These are phyloP conservation scores for Tubosaeta sp. DNA, from an alignment of 768 basidiomycete genomes.

Conservation along the genomic window DNA sequence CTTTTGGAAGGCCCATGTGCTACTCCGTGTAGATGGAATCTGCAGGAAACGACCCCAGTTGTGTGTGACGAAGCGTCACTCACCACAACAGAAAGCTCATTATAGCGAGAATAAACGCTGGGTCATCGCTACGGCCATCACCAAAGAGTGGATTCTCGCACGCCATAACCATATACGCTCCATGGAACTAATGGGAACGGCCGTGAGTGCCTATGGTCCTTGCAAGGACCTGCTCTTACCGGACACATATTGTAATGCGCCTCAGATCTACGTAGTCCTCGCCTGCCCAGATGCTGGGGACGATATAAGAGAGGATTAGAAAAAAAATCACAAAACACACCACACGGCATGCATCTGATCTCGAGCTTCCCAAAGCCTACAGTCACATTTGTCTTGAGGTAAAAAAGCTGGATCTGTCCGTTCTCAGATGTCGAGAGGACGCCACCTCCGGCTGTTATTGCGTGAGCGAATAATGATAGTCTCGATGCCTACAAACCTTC, in stretches of 20 bases:
- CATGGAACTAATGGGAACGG: constrained; percentile 64
- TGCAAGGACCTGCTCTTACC: too few species aligned
- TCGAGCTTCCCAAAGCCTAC: constrained; percentile 42
- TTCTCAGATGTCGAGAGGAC: too few species aligned
- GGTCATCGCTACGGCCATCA: constrained; percentile 65
- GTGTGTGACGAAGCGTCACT: constrained; percentile 24
- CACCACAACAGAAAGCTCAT: constrained; percentile 32
- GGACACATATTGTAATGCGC: constrained; percentile 77
- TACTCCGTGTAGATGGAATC: constrained; percentile 61
- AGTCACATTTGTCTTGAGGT: too few species aligned
- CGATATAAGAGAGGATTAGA: background rate
- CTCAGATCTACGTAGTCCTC: constrained; percentile 85
- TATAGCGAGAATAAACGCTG: too few species aligned
- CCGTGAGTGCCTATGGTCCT: too few species aligned
- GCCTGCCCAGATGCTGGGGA: constrained; percentile 68
- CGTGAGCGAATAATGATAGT: too few species aligned
- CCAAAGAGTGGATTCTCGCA: constrained; percentile 84
- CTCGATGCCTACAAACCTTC: too few species aligned
- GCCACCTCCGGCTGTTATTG: too few species aligned
- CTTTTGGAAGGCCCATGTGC: constrained; percentile 82
- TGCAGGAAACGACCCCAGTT: too few species aligned
- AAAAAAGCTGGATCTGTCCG: too few species aligned
- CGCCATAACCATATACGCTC: constrained; percentile 86
- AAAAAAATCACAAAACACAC: constrained; percentile 34
- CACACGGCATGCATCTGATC: constrained; percentile 90